Conservation (phyloP, 371 early-diverging fungal genomes). For the Gilbertella persicaria region DNA sequence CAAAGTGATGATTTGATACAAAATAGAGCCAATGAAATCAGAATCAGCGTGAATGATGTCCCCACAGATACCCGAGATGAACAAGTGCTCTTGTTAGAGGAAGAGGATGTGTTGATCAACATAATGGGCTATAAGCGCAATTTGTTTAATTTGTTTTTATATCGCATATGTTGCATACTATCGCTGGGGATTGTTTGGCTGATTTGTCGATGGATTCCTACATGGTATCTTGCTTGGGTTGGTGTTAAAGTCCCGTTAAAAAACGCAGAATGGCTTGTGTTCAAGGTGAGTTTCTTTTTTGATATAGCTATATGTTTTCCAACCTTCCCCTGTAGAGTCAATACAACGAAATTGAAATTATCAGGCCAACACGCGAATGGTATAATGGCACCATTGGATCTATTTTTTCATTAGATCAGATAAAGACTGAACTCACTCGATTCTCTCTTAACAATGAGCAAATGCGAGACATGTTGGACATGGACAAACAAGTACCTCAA, state of each 20-base stretch:
- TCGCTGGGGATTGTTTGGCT: constrained; percentile 76
- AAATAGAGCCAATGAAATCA: constrained; percentile 1
- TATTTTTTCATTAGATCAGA: constrained; percentile 59
- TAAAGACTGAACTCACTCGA: constrained; percentile 37
- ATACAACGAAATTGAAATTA: constrained; percentile 68
- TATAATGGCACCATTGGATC: constrained; percentile 74
- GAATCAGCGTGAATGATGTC: constrained; percentile 19
- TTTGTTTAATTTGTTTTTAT: constrained; percentile 47
- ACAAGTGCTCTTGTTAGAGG: constrained; percentile 32
- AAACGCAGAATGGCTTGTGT: constrained; percentile 70
- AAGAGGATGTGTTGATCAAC: constrained; percentile 53
- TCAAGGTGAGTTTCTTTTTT: constrained; percentile 47
- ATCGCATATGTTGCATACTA: constrained; percentile 62
- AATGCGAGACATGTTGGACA: constrained; percentile 25
- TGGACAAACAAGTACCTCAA: constrained; percentile 36
- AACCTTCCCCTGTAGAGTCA: constrained; percentile 55
- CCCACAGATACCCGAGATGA: constrained; percentile 16
- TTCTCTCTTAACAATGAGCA: constrained; percentile 24
- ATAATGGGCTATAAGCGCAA: constrained; percentile 69
- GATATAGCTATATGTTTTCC: not conserved
- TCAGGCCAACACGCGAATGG: constrained; percentile 55
- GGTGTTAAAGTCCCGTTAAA: constrained; percentile 60
- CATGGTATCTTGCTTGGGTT: constrained; percentile 68
- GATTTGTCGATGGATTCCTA: constrained; percentile 84
- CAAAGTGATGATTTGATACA: constrained; percentile 14